Percentiles rank a stretch among this genome's conserved stretches.
Conservation (phyloP, 495 filamentous ascomycete species). For the Talaromyces ruber region DNA sequence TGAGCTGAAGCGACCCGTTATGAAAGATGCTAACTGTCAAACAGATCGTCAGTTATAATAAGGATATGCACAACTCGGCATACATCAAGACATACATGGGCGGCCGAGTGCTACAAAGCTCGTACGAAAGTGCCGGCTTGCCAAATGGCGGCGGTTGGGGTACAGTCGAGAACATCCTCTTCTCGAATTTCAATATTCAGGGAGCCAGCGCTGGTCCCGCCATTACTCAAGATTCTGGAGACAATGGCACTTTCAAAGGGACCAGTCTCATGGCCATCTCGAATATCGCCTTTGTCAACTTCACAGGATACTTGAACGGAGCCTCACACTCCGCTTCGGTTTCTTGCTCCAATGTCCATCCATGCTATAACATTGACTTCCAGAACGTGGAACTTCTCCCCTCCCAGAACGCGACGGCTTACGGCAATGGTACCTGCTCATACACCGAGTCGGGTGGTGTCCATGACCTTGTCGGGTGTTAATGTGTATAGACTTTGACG, state of each 20-base stretch:
- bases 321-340: constrained; percentile 24
- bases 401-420: constrained; percentile 17
- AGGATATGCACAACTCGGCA: constrained; percentile 40
- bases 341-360: constrained; percentile 35
- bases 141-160: constrained; percentile 48
- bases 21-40: neutral
- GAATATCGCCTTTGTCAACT: constrained; percentile 45
- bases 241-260: constrained; percentile 43
- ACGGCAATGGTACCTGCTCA: constrained; percentile 28
- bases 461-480: constrained; percentile 20
- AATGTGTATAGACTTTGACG: neutral
- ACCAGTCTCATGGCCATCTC: constrained; percentile 41
- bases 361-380: constrained; percentile 42
- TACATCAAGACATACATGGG: constrained; percentile 56
- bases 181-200: constrained; percentile 42
- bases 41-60: constrained; percentile 32
- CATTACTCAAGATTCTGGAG: constrained; percentile 41
- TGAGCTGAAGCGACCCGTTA: neutral
- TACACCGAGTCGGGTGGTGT: constrained; percentile 33
- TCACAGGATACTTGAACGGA: constrained; percentile 35
- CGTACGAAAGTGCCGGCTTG: constrained; percentile 38
- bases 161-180: constrained; percentile 39
- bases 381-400: constrained; percentile 29
- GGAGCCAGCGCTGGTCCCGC: constrained; percentile 29
- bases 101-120: constrained; percentile 29